These are phyloP conservation scores for Capronia americana DNA, from an alignment of 2,329 filamentous ascomycete species.

Conservation along the genomic window DNA sequence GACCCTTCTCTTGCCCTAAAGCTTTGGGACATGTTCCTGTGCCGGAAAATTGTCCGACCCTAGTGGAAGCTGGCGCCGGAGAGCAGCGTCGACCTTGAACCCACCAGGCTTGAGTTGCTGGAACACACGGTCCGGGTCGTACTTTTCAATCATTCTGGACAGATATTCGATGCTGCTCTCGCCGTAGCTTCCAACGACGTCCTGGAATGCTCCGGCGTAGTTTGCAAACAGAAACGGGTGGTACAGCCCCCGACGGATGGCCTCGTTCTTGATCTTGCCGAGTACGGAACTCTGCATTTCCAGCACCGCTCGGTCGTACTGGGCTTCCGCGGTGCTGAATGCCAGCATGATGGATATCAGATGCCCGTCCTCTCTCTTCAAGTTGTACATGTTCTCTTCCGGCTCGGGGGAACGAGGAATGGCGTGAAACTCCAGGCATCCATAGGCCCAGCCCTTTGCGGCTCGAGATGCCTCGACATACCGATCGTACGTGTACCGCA, in stretches of 20 bases:
- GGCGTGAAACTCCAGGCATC: slow-evolving; percentile 42
- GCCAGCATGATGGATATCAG: no score
- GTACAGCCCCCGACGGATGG: slow-evolving; percentile 42
- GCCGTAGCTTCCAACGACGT: slow-evolving; percentile 52
- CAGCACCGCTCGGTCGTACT: slow-evolving; percentile 44
- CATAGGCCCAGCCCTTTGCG: slow-evolving; percentile 34
- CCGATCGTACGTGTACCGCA: slow-evolving; percentile 40
- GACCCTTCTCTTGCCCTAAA: no score
- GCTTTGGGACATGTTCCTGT: not conserved
- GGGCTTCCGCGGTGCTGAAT: slow-evolving; percentile 29
- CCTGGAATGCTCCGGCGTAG: slow-evolving; percentile 53
- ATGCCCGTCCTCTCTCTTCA: slow-evolving; percentile 40
- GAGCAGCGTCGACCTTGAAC: slow-evolving; percentile 49
- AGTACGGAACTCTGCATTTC: slow-evolving; percentile 41
- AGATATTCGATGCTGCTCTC: slow-evolving; percentile 44
- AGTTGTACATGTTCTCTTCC: slow-evolving; percentile 41
- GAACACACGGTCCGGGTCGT: slow-evolving; percentile 51
- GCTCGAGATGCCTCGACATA: slow-evolving; percentile 36
- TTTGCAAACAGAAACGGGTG: slow-evolving; percentile 55
- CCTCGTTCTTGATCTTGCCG: slow-evolving; percentile 40
- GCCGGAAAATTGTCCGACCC: not conserved
- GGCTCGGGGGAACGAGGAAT: slow-evolving; percentile 44
- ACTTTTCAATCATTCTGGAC: slow-evolving; percentile 45
- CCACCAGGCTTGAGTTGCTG: slow-evolving; percentile 51
- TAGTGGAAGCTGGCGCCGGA: not conserved